Evolutionary conservation across 2,329 filamentous ascomycete species (phyloP), one percentile per base, ranked within the genome.

Genomic region (Incumbomyces delicatus): DNA sequence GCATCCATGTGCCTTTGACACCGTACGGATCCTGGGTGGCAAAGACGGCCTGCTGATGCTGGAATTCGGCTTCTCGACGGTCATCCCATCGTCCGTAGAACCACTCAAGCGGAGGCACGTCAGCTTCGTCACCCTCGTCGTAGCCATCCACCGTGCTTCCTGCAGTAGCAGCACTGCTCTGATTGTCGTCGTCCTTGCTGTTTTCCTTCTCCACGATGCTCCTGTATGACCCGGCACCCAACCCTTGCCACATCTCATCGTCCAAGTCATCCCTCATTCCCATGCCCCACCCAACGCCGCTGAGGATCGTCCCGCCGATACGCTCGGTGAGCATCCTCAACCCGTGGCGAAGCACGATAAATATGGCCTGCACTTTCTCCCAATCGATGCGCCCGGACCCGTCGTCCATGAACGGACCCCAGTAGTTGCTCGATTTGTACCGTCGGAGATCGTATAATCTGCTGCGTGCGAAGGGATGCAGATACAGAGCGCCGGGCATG

Each of bases 331-430:
- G 74, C 8, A 63, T 59, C 33, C 67, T 63, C 43, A 84, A 69
- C 58, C 87, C 87, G 58, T 75, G 72, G 2, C 75, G 75, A 2
- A 89, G 63, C 2, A 83, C 77, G 2, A 88, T 68, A 71, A 87
- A 77, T 45, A 87, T 76, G 7, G 82, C 80, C 63, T 89, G 85
- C 10, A 88, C 66, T 66, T 85, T 86, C 63, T 89, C 83, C 85
- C 85, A 90, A 62, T 90, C 84, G 0, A 86, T 80, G 4, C 65
- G 63, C 44, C 71, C 72, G 2, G 69, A 73, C 1, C 74, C 77
- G 57, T 88, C 83, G 41, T 76, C 67, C 57, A 74, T 66, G 57
- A 86, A 89, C 0, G 85, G 85, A 0, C 85, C 85, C 84, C 85
- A 89, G 31, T 71, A 61, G 1, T 75, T 81, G 20, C 63, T 61